Percentiles rank a stretch among this genome's conserved stretches.
phyloP scores from a whole-genome alignment of 352 stramenopile genomes.

The Phytophthora tubulina region DNA sequence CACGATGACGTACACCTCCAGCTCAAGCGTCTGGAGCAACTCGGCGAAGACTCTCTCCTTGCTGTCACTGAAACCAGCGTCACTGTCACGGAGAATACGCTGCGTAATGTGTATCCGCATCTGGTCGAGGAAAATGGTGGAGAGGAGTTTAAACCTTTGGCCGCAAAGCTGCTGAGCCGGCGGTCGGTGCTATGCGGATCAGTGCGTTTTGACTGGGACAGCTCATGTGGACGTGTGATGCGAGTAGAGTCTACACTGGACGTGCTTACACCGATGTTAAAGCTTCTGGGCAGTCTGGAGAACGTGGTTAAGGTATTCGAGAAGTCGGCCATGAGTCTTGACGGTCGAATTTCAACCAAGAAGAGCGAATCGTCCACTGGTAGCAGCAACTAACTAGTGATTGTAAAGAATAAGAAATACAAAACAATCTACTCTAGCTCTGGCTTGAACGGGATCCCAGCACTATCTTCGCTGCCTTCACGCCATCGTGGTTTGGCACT shows the following conservation, averaged over 20 bases:
- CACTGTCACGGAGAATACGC: slow-evolving; percentile 24
- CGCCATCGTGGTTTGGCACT: no score
- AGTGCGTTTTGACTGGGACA: slow-evolving; percentile 12
- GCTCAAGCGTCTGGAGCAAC: slow-evolving; percentile 8
- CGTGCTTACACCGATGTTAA: slow-evolving; percentile 12
- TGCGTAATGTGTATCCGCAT: slow-evolving; percentile 28
- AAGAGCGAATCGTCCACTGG: no score
- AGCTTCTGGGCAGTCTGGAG: slow-evolving; percentile 9
- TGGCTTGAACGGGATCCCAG: no score
- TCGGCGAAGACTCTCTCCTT: slow-evolving; percentile 6
- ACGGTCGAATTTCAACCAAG: no score
- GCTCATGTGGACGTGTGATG: not conserved
- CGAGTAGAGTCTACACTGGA: slow-evolving; percentile 6
- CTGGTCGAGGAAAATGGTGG: not conserved
- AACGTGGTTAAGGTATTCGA: slow-evolving; percentile 11
- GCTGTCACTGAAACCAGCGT: not conserved
- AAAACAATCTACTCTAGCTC: no score
- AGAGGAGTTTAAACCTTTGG: not conserved
- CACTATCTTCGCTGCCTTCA: no score
- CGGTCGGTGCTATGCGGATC: slow-evolving; percentile 5
- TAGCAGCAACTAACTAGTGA: no score
- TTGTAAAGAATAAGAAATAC: no score
- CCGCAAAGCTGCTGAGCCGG: slow-evolving; percentile 5
- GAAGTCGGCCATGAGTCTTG: not conserved
- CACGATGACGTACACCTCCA: slow-evolving; percentile 10